Evolutionary conservation across 257 asterid genomes (phyloP).

Genomic region (Nicotiana knightiana): DNA sequence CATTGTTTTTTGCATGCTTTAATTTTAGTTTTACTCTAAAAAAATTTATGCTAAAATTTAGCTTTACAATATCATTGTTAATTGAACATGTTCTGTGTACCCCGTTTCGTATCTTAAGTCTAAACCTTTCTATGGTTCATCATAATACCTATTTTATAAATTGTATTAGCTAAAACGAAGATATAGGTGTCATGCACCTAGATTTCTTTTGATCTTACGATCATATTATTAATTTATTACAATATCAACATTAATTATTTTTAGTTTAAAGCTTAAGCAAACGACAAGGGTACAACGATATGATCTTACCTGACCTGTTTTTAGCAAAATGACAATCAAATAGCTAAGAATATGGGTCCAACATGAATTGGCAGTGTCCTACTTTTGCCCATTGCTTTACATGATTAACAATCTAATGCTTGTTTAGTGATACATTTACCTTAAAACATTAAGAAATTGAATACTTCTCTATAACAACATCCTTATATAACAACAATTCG

Average conservation of each 20-base stretch:
- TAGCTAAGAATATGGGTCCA: constrained; percentile 2
- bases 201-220: background rate
- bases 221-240: background rate
- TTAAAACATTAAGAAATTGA: too few relatives aligned
- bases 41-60: too few relatives aligned
- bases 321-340: constrained; percentile 5
- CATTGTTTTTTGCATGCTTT: too few relatives aligned
- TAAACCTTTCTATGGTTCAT: background rate
- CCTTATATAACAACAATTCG: too few relatives aligned
- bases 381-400: background rate
- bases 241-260: background rate
- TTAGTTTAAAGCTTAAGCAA: background rate
- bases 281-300: background rate
- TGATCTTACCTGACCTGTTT: background rate
- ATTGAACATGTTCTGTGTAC: background rate
- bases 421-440: background rate
- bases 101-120: background rate
- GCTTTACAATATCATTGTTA: background rate
- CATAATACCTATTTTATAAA: background rate
- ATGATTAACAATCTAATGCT: background rate
- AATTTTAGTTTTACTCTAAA: too few relatives aligned
- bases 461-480: too few relatives aligned
- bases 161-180: background rate
- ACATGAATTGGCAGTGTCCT: background rate
- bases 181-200: background rate